phyloP scores from a whole-genome alignment of 2,329 filamentous ascomycete genomes.

The Aureobasidium sp. region DNA sequence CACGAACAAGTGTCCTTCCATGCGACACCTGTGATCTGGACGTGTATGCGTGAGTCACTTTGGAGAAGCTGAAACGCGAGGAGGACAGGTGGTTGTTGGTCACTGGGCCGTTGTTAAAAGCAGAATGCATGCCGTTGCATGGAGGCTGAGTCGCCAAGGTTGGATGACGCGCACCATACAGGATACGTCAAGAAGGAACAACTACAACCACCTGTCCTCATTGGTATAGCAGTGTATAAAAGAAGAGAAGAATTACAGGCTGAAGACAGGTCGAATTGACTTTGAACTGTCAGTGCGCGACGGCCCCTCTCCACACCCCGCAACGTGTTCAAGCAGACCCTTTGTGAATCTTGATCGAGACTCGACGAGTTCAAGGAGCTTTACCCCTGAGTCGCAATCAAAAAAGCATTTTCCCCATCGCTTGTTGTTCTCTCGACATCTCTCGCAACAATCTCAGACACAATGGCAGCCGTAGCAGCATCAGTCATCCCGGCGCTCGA shows the following conservation, averaged over 20 bases:
- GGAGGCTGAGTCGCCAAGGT: conserved; percentile 1
- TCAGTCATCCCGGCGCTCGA: conserved; percentile 64
- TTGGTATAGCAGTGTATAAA: neutral
- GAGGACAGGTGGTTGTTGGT: conserved; percentile 4
- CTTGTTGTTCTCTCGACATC: neutral
- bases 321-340: neutral
- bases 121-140: neutral
- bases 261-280: neutral
- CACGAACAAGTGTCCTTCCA: neutral
- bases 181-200: neutral
- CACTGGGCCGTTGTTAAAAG: neutral
- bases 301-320: neutral
- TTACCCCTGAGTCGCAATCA: conserved; percentile 13
- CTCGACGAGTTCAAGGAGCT: neutral
- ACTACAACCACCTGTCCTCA: neutral
- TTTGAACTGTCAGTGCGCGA: neutral
- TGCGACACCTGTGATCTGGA: neutral
- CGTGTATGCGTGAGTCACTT: neutral
- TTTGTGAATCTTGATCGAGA: neutral
- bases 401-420: neutral
- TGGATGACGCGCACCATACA: neutral
- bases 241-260: neutral
- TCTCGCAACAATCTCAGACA: neutral
- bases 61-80: neutral
- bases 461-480: conserved; percentile 33